Conservation (phyloP, 2,329 filamentous ascomycete species). For the Capronia epimyces region DNA sequence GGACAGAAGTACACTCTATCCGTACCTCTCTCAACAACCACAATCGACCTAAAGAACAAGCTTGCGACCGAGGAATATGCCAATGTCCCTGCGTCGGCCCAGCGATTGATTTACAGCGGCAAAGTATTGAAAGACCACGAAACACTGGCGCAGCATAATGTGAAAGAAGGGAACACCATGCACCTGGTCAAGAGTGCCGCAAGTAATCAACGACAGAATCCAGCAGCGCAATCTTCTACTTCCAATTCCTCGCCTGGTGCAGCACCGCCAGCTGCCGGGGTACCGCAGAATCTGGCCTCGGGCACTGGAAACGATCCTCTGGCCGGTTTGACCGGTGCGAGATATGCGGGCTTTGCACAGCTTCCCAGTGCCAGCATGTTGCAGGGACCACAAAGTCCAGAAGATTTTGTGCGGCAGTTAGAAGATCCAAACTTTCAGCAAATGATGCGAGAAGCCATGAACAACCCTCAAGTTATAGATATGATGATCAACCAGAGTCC, state of each 20-base stretch:
- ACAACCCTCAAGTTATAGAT: constrained; percentile 90
- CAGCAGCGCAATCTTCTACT: constrained; percentile 46
- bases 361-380: constrained; percentile 84
- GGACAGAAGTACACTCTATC: constrained; percentile 81
- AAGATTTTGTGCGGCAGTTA: constrained; percentile 77
- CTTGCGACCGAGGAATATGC: constrained; percentile 75
- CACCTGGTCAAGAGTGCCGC: constrained; percentile 95
- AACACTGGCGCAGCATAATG: constrained; percentile 78
- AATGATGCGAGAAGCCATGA: constrained; percentile 87
- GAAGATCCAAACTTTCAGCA: constrained; percentile 81
- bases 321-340: constrained; percentile 81
- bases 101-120: constrained; percentile 95
- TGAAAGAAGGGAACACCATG: constrained; percentile 91
- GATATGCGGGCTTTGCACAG: constrained; percentile 87
- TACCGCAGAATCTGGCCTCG: constrained; percentile 46
- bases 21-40: constrained; percentile 67
- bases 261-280: constrained; percentile 32
- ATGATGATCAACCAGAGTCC: constrained; percentile 93
- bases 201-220: constrained; percentile 66
- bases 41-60: constrained; percentile 84
- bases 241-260: constrained; percentile 30
- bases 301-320: constrained; percentile 75
- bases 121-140: constrained; percentile 95
- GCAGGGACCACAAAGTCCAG: constrained; percentile 80
- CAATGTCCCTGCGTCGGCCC: constrained; percentile 78